Evolutionary conservation across 2,329 filamentous ascomycete genomes (phyloP), one percentile per base, ranked within the genome.

Genomic region (Fusarium keratoplasticum): DNA sequence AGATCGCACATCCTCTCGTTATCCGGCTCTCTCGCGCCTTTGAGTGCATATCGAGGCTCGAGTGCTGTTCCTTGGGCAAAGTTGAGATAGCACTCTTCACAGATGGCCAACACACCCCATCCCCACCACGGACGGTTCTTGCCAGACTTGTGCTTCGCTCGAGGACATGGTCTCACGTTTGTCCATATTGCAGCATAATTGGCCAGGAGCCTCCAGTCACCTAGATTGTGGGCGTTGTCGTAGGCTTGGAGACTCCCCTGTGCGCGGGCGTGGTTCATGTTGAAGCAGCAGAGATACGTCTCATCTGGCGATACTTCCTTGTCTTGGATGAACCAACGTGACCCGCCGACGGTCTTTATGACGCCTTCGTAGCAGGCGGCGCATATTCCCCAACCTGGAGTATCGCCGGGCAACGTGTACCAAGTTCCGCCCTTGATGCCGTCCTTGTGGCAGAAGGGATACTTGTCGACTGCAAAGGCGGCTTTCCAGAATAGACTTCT

Each of bases 41-140:
- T 73, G 18, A 83, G 70, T 2, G 72, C 71, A 76, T 83, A 84
- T 2, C 70, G 64, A 29, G 69, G 35, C 11, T 81, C 82, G 0
- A 84, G 68, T 0, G 69, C 47, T 0, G 77, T 79, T 0, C 77
- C 77, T 40, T 75, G 76, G 2, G 79, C 80, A 38, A 83, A 83
- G 13, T 80, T 78, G 33, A 75, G 66, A 58, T 83, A 82, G 61
- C 83, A 84, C 18, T 83, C 80, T 9, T 81, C 80, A 38, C 83
- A 84, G 38, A 84, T 81, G 62, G 78, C 72, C 74, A 81, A 40
- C 1, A 80, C 77, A 5, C 66, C 71, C 83, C 83, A 84, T 25
- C 83, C 83, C 75, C 82, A 84, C 72, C 70, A 47, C 61, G 68
- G 14, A 69, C 69, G n/a, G 59, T 54, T 50, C 65, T 71, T 60